These are phyloP conservation scores for Heteromeles arbutifolia DNA, from an alignment of 306 rosid species.

Conservation along the genomic window DNA sequence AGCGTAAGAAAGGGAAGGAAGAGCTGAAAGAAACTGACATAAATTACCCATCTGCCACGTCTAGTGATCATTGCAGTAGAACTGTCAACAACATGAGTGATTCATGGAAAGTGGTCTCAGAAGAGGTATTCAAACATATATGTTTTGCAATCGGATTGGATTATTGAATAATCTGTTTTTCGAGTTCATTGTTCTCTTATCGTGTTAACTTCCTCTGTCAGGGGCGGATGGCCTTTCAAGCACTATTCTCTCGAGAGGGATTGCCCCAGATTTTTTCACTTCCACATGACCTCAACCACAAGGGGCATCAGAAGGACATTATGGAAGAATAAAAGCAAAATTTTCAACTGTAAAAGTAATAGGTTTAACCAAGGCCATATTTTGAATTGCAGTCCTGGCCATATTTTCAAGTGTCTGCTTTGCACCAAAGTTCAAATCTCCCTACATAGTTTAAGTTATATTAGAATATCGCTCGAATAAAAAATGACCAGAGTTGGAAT, in stretches of 20 bases:
- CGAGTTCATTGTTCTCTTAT: conserved; percentile 20
- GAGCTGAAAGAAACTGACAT: conserved; percentile 45
- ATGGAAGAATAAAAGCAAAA: conserved; percentile 23
- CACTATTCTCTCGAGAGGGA: conserved; percentile 67
- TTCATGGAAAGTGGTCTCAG: conserved; percentile 59
- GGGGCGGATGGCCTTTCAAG: conserved; percentile 90
- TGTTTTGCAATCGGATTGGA: neutral
- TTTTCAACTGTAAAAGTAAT: neutral
- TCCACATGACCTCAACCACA: conserved; percentile 36
- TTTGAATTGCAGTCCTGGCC: too few relatives aligned
- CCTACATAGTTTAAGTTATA: too few relatives aligned
- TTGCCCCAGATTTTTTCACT: conserved; percentile 93
- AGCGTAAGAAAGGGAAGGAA: conserved; percentile 53
- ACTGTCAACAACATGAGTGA: conserved; percentile 25
- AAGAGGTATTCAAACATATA: conserved; percentile 51
- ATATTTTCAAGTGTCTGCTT: too few relatives aligned
- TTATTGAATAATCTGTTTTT: conserved; percentile 7
- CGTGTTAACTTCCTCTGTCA: conserved; percentile 25
- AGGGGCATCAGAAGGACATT: conserved; percentile 25
- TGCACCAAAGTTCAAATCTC: too few relatives aligned
- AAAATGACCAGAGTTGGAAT: neutral
- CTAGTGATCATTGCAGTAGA: conserved; percentile 51
- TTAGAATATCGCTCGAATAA: too few relatives aligned
- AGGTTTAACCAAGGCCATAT: neutral
- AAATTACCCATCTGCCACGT: conserved; percentile 39